Conservation (phyloP, 805 yeast genomes). For the Grigorovia transvaalensis region DNA sequence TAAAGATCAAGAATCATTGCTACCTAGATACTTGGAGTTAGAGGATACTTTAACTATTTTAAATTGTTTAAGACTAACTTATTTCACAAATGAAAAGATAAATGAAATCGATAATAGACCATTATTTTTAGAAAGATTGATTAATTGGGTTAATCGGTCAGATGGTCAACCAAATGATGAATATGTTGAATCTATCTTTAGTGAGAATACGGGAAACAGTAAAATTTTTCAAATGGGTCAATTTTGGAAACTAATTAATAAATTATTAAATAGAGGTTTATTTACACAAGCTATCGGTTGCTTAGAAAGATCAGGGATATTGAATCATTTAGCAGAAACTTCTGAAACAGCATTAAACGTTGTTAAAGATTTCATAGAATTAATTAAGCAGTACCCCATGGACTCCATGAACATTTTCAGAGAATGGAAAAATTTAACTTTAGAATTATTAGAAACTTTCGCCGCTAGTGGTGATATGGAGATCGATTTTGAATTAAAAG, state of each 20-base stretch:
- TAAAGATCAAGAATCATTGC: constrained; percentile 22
- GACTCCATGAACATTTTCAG: constrained; percentile 26
- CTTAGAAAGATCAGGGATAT: constrained; percentile 18
- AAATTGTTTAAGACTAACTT: constrained; percentile 46
- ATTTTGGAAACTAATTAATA: constrained; percentile 56
- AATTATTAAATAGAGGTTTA: constrained; percentile 50
- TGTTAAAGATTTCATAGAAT: constrained; percentile 25
- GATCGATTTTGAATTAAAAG: constrained; percentile 20
- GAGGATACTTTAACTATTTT: constrained; percentile 43
- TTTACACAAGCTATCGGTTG: constrained; percentile 41
- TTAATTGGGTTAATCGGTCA: constrained; percentile 59
- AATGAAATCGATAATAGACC: constrained; percentile 24
- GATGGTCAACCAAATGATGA: constrained; percentile 56
- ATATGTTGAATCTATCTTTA: constrained; percentile 35
- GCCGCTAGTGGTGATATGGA: constrained; percentile 10
- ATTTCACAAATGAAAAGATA: constrained; percentile 26
- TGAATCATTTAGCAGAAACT: constrained; percentile 8
- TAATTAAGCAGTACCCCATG: constrained; percentile 30
- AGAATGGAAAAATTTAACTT: constrained; percentile 30
- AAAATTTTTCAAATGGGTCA: constrained; percentile 31
- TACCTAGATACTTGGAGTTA: constrained; percentile 28
- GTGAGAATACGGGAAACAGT: constrained; percentile 27
- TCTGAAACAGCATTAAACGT: constrained; percentile 22
- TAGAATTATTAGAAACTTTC: constrained; percentile 20
- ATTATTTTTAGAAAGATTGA: constrained; percentile 35